Base-by-base conservation (phyloP, 495 filamentous ascomycete species). In the Daldinia childiae region DNA sequence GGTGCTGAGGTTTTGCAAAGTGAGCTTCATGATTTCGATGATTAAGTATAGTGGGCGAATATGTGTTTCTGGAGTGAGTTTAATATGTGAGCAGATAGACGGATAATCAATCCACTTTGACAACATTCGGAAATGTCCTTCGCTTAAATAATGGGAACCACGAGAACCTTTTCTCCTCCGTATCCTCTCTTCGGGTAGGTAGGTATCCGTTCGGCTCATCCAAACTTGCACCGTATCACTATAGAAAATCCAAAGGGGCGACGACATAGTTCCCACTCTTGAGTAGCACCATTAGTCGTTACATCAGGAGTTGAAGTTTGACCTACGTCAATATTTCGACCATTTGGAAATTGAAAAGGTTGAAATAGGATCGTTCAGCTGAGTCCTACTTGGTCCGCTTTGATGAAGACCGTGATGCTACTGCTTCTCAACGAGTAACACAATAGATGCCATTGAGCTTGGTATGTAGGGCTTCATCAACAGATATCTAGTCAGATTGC, bases 291-390 rank as follows among this genome's bases (percentile, higher is more conserved):
- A 14, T 17, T 29, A 7, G 29, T 30, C 15, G 15, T 17, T 1
- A 24, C 1, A 41, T 41, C 4, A 6, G 43, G 5, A 21, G 17
- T 36, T 45, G 27, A 62, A 62, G 9, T 68, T 39, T 43, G 58
- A 68, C 56, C 58, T 34, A 12, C 50, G 0, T 57, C 65, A 62
- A 68, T 67, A 67, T 38, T 62, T 17, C 8, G 36, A 26, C 38
- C 43, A 19, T 29, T 38, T 32, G 6, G 51, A 62, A 21, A 19
- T 7, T 11, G 14, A 4, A 14, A 12, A 19, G 36, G 6, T 41
- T 29, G 14, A 50, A 62, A 57, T 34, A 15, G 29, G 65, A 57
- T 50, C 11, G 19, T 43, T 68, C 58, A 68, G 65, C 65, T 62
- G 3, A 57, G 63, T 66, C 30, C 54, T 58, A 58, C 38, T 19